These are phyloP conservation scores for Phytophthora parvispora DNA, from an alignment of 352 stramenopile genomes.

Conservation along the genomic window DNA sequence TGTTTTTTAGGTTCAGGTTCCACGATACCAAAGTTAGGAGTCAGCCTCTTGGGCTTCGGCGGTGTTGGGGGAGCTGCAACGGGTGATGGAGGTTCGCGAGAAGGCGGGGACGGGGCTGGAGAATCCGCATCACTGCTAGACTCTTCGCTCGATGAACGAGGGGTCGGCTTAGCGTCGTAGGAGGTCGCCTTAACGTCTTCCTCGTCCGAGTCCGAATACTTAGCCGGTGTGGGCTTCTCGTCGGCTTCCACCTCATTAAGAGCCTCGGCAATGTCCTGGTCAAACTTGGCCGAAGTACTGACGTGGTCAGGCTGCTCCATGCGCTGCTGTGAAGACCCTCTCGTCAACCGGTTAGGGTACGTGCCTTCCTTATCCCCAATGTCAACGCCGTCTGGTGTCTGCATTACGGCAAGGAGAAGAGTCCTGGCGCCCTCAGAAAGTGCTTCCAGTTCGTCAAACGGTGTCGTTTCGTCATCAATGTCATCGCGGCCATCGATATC, in stretches of 20 bases:
- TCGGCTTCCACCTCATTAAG: conserved; percentile 32
- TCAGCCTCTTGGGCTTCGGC: conserved; percentile 54
- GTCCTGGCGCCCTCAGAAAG: conserved; percentile 88
- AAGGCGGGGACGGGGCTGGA: conserved; percentile 10
- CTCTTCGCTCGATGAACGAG: conserved; percentile 27
- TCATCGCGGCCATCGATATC: conserved; percentile 70
- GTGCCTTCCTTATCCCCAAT: conserved; percentile 65
- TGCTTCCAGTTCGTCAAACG: conserved; percentile 89
- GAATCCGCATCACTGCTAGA: conserved; percentile 28
- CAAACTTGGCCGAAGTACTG: conserved; percentile 41
- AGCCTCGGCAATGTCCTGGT: conserved; percentile 45
- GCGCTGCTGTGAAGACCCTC: conserved; percentile 37
- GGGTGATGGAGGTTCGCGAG: conserved; percentile 19
- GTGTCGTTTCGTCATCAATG: conserved; percentile 84
- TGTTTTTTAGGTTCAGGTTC: conserved; percentile 66
- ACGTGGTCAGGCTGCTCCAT: conserved; percentile 27
- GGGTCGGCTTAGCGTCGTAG: conserved; percentile 22
- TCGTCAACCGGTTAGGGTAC: conserved; percentile 53
- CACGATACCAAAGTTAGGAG: conserved; percentile 82
- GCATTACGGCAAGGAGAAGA: conserved; percentile 89
- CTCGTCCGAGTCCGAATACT: conserved; percentile 27
- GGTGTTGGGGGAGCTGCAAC: conserved; percentile 31
- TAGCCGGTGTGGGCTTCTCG: conserved; percentile 15
- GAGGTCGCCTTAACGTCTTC: conserved; percentile 27
- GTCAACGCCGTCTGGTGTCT: conserved; percentile 87